Evolutionary conservation across 305 asterid species (phyloP), one percentile per base, ranked within the genome.

Genomic region (Rubia occidens): DNA sequence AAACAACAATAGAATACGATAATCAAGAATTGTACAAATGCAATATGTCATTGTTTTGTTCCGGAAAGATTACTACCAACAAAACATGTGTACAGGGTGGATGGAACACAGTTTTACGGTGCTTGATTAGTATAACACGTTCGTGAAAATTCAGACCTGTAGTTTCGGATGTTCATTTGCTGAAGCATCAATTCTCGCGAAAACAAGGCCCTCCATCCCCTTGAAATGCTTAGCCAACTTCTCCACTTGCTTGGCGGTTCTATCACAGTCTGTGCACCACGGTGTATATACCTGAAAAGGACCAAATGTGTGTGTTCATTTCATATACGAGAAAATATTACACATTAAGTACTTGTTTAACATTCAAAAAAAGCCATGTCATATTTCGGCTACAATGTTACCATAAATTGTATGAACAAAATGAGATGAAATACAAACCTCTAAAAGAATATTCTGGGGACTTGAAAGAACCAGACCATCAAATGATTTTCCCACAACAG

Each of bases 201-300:
- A 94, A 54, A 83, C 81, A 4, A 94, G 87, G 85, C 75, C 75
- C 49, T 84, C 89, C 82, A 90, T 72, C 18, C 99, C 99, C 79
- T 77, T 77, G 86, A 90, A 94, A 87, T 94, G 99, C 86, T 86
- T 94, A 29, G 96, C 95, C 88, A 94, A 72, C 82, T 94, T 94
- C 87, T 94, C 95, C 20, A 90, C 75, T 67, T 94, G 95, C 80
- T 94, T 94, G 93, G 86, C 84, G 63, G 86, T 85, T 53, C 89
- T 79, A 78, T 94, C 97, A 47, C 99, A 94, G 60, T 79, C 81
- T 74, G 90, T 82, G 89, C 99, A 94, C 97, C 99, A 94, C 9
- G 97, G 97, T 4, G 97, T 84, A 72, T 90, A 87, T 76, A 94
- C 88, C 98, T 91, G 75, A 76, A 65, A 40, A 11, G 60, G 21